A percentile compares a stretch with the other conserved stretches of the same genome.
phyloP scores from a whole-genome alignment of 2,329 filamentous ascomycete genomes.

The Diplodia seriata region DNA sequence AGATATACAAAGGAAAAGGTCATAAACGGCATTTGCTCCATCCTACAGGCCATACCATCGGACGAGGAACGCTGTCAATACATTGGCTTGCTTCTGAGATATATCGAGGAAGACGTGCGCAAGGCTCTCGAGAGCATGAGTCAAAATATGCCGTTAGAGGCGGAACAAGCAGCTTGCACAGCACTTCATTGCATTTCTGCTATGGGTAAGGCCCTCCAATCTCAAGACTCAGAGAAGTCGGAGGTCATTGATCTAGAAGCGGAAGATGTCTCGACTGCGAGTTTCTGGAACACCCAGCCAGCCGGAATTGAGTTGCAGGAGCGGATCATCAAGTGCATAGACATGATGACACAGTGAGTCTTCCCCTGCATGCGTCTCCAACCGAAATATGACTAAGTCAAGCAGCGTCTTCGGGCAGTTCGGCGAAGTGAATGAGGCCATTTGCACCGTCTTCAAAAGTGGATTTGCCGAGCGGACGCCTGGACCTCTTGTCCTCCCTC shows the following conservation, averaged over 20 bases:
- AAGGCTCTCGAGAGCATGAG: conserved; percentile 32
- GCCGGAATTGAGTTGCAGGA: conserved; percentile 54
- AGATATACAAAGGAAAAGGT: conserved; percentile 75
- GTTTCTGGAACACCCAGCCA: conserved; percentile 61
- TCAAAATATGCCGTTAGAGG: conserved; percentile 41
- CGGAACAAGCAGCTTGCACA: conserved; percentile 55
- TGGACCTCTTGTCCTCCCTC: conserved; percentile 78
- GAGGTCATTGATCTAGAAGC: conserved; percentile 69
- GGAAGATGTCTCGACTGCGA: conserved; percentile 50
- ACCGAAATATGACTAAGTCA: conserved; percentile 9
- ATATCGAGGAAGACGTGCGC: conserved; percentile 60
- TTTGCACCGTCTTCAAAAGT: conserved; percentile 73
- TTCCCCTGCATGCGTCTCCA: neutral
- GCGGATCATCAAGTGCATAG: conserved; percentile 60
- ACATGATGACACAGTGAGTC: conserved; percentile 51
- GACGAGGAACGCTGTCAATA: conserved; percentile 62
- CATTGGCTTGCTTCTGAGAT: conserved; percentile 65
- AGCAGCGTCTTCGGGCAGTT: conserved; percentile 60
- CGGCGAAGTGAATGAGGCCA: conserved; percentile 73
- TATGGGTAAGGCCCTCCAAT: conserved; percentile 76
- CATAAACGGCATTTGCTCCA: conserved; percentile 74
- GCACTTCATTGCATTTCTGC: conserved; percentile 72
- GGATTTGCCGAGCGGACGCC: conserved; percentile 77
- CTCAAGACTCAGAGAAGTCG: conserved; percentile 62
- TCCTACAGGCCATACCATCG: conserved; percentile 73